phyloP scores from a whole-genome alignment of 2,329 filamentous ascomycete species.

The Emmonsiellopsis sp. region DNA sequence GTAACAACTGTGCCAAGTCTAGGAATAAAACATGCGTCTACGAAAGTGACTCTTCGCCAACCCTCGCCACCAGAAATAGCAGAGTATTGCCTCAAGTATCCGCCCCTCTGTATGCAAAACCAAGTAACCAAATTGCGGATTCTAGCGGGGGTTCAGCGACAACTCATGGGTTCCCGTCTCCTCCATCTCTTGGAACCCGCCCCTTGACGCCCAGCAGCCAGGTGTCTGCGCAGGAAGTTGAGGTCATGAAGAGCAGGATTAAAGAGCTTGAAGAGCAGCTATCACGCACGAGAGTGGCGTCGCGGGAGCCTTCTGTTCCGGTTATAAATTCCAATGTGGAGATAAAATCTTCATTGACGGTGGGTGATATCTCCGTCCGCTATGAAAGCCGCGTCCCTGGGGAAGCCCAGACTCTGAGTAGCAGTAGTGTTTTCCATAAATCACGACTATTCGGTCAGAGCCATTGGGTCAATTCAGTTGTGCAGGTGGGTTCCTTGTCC shows the following conservation, averaged over 20 bases:
- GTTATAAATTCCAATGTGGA: slow-evolving; percentile 25
- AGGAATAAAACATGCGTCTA: slow-evolving; percentile 46
- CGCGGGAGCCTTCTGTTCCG: slow-evolving; percentile 7
- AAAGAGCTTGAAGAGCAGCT: slow-evolving; percentile 38
- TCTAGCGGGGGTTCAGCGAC: slow-evolving; percentile 5
- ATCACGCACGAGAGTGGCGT: slow-evolving; percentile 16
- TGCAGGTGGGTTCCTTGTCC: slow-evolving; percentile 31
- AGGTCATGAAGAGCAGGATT: slow-evolving; percentile 32
- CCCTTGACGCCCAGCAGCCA: slow-evolving; percentile 17
- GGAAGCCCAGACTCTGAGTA: slow-evolving; percentile 21
- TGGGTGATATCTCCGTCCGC: slow-evolving; percentile 37
- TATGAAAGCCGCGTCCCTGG: slow-evolving; percentile 26
- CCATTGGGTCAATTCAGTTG: slow-evolving; percentile 41
- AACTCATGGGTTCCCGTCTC: slow-evolving; percentile 8
- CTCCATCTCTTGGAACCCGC: slow-evolving; percentile 7
- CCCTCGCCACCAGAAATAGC: background rate
- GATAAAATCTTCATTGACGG: slow-evolving; percentile 28
- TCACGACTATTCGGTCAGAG: slow-evolving; percentile 44
- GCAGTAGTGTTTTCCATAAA: slow-evolving; percentile 43
- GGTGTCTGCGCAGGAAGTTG: slow-evolving; percentile 22
- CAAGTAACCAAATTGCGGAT: slow-evolving; percentile 2
- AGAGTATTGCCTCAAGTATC: background rate
- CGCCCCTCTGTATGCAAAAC: background rate
- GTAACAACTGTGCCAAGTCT: slow-evolving; percentile 50
- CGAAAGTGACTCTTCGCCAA: slow-evolving; percentile 13